phyloP scores from a whole-genome alignment of 257 asterid species.

The Eucommia ulmoides region DNA sequence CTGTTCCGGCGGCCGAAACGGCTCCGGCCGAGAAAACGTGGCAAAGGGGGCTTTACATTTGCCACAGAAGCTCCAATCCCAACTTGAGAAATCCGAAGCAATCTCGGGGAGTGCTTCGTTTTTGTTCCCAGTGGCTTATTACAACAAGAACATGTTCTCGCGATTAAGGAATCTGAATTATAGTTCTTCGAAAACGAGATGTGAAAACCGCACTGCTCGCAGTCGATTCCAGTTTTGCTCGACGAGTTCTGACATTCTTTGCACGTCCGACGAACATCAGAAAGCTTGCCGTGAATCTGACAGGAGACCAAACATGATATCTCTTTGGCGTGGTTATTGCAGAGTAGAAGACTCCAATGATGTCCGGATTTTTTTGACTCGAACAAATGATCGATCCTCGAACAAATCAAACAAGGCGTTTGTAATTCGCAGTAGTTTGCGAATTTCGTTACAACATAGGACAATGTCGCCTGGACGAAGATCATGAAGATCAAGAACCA shows the following conservation, averaged over 20 bases:
- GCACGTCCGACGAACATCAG: slow-evolving; percentile 49
- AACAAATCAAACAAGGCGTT: slow-evolving; percentile 64
- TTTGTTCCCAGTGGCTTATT: slow-evolving; percentile 35
- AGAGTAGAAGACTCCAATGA: slow-evolving; percentile 34
- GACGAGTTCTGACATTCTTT: slow-evolving; percentile 57
- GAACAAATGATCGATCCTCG: slow-evolving; percentile 39
- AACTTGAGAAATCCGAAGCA: slow-evolving; percentile 32
- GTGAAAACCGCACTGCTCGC: slow-evolving; percentile 30
- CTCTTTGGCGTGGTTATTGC: slow-evolving; percentile 56
- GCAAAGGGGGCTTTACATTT: slow-evolving; percentile 66
- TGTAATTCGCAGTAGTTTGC: slow-evolving; percentile 51
- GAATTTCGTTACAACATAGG: slow-evolving; percentile 39
- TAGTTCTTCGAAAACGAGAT: slow-evolving; percentile 21
- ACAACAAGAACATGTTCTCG: slow-evolving; percentile 60
- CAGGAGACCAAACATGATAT: slow-evolving; percentile 55
- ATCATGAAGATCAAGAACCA: slow-evolving; percentile 75
- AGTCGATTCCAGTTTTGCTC: slow-evolving; percentile 39
- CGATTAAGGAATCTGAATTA: slow-evolving; percentile 22
- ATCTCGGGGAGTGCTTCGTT: slow-evolving; percentile 41
- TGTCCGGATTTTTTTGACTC: slow-evolving; percentile 29
- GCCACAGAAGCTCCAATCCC: slow-evolving; percentile 71
- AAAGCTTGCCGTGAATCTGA: slow-evolving; percentile 40
- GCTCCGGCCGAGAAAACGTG: slow-evolving; percentile 54
- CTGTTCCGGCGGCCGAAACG: slow-evolving; percentile 66
- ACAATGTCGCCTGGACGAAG: slow-evolving; percentile 45